These are phyloP conservation scores for Ilex paraguariensis DNA, from an alignment of 305 asterid species.

Conservation along the genomic window DNA sequence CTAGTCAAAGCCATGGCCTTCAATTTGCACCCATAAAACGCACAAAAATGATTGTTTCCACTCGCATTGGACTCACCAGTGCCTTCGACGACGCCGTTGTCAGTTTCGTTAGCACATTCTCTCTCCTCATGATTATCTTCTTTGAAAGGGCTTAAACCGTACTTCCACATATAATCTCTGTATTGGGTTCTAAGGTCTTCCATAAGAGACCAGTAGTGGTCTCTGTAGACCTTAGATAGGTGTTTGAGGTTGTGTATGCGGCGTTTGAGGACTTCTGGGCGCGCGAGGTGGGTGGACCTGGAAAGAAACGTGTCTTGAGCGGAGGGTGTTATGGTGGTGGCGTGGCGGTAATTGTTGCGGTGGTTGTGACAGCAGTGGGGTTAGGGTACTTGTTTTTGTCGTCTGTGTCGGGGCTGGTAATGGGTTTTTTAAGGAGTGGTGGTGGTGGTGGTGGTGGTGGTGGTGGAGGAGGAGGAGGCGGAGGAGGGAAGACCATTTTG, in stretches of 20 bases:
- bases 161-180: slow-evolving; percentile 2
- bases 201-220: slow-evolving; percentile 3
- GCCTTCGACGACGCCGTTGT: background rate
- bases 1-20: slow-evolving; percentile 1
- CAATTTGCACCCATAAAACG: slow-evolving; percentile 1
- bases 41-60: background rate
- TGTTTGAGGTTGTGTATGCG: background rate
- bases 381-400: background rate
- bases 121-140: background rate
- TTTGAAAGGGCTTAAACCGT: background rate
- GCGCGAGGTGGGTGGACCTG: background rate
- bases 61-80: background rate
- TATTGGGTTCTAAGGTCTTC: background rate
- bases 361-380: background rate
- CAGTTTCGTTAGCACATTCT: background rate
- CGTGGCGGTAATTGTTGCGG: background rate
- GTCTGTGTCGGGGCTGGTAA: background rate
- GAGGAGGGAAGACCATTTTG: background rate
- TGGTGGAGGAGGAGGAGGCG: background rate
- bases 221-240: background rate
- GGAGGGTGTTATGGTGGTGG: background rate
- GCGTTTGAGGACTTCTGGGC: slow-evolving; percentile 1
- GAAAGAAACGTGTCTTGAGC: background rate
- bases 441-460: background rate
- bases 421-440: background rate